phyloP scores from a whole-genome alignment of 345 rosid genomes.

The Stellera chamaejasme region DNA sequence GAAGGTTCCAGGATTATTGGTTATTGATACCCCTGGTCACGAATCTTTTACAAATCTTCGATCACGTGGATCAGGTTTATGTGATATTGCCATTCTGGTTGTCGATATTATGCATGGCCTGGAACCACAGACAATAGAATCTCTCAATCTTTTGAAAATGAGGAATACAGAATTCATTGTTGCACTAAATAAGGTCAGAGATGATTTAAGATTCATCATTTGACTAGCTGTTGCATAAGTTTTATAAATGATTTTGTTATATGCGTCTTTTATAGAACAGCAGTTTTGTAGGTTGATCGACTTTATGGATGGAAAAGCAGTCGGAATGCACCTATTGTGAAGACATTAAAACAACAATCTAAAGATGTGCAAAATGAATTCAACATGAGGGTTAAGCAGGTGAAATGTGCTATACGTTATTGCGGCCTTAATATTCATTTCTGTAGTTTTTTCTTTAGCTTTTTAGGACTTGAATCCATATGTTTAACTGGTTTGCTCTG shows the following conservation, averaged over 20 bases:
- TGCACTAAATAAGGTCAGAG: slow-evolving; percentile 84
- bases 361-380: slow-evolving; percentile 66
- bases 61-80: slow-evolving; percentile 90
- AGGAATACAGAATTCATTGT: slow-evolving; percentile 86
- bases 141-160: slow-evolving; percentile 77
- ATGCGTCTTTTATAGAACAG: neutral
- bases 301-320: slow-evolving; percentile 82
- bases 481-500: neutral
- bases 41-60: slow-evolving; percentile 85
- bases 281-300: slow-evolving; percentile 68
- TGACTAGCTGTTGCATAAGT: slow-evolving; percentile 6
- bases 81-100: slow-evolving; percentile 95
- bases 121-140: slow-evolving; percentile 90
- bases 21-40: slow-evolving; percentile 98
- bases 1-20: slow-evolving; percentile 92
- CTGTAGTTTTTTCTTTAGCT: neutral
- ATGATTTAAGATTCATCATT: slow-evolving; percentile 5
- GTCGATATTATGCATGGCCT: slow-evolving; percentile 95
- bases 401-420: slow-evolving; percentile 11
- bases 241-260: neutral
- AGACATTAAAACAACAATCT: slow-evolving; percentile 64
- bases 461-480: neutral
- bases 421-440: neutral
- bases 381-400: slow-evolving; percentile 58
- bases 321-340: slow-evolving; percentile 66